A percentile compares a stretch with the other conserved stretches of the same genome.
phyloP scores from a whole-genome alignment of 1,284 basidiomycete species.

The Psilocybe mexicana region DNA sequence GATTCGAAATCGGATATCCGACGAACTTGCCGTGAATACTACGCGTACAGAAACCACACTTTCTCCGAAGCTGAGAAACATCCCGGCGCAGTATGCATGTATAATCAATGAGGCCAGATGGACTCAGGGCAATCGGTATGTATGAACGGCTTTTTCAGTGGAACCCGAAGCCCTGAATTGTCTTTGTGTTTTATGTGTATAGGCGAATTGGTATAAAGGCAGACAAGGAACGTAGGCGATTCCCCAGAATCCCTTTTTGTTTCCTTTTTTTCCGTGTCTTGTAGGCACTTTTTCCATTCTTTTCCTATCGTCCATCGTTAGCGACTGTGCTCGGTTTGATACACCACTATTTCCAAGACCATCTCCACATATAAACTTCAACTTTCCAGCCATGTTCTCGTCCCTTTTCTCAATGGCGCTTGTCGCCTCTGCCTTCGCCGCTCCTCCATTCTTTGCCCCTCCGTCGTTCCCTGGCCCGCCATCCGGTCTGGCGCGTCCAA shows the following conservation, averaged over 20 bases:
- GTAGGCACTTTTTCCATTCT: background rate
- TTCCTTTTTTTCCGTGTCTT: background rate
- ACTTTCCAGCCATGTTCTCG: constrained; percentile 13
- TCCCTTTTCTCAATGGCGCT: constrained; percentile 23
- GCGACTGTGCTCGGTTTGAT: constrained; percentile 2
- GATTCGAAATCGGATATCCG: too few relatives aligned
- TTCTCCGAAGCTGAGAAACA: too few relatives aligned
- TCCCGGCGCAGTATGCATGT: too few relatives aligned
- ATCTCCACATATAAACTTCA: background rate
- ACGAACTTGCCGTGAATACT: too few relatives aligned
- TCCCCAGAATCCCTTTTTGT: background rate
- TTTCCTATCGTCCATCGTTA: background rate
- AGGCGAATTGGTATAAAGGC: background rate
- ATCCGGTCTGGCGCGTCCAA: constrained; percentile 8
- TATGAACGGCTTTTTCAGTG: background rate
- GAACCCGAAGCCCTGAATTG: background rate
- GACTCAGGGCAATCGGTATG: background rate
- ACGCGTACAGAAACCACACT: too few relatives aligned
- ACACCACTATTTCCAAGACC: background rate
- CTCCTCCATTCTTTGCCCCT: constrained; percentile 13
- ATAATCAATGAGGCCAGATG: background rate
- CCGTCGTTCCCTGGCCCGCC: constrained; percentile 7
- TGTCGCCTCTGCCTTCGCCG: constrained; percentile 21
- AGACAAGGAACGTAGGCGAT: background rate
- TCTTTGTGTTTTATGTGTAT: background rate